Percentiles rank a stretch among this genome's conserved stretches.
Evolutionary conservation across 1,284 basidiomycete genomes (phyloP).

Genomic region (Grifola frondosa): DNA sequence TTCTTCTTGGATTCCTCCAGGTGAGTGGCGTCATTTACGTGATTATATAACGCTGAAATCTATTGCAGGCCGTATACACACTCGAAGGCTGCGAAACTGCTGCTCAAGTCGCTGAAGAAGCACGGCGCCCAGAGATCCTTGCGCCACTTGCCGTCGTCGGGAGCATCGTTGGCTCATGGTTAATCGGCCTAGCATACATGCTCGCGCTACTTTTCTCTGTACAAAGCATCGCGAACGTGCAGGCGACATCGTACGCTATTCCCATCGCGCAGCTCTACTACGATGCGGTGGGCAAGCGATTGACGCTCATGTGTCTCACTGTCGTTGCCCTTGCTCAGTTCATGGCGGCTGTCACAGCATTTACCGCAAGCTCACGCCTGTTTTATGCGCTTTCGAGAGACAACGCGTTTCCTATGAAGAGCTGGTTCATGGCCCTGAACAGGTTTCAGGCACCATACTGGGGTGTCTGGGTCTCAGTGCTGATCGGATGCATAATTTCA

Average conservation of each 20-base stretch:
- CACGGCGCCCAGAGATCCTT: conserved; percentile 52
- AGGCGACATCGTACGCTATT: conserved; percentile 50
- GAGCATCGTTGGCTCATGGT: conserved; percentile 59
- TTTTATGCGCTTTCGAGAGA: conserved; percentile 59
- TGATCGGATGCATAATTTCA: conserved; percentile 54
- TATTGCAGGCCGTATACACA: conserved; percentile 56
- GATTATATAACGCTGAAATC: background rate
- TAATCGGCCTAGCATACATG: conserved; percentile 59
- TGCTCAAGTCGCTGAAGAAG: conserved; percentile 63
- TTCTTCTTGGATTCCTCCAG: conserved; percentile 60
- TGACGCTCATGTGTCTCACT: conserved; percentile 53
- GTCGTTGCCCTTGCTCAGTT: conserved; percentile 52
- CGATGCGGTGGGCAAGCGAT: conserved; percentile 49
- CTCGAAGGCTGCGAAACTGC: conserved; percentile 65
- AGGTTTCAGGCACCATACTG: conserved; percentile 54
- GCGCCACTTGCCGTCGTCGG: conserved; percentile 57
- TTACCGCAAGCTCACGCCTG: conserved; percentile 56
- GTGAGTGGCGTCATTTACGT: conserved; percentile 20
- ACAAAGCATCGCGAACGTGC: conserved; percentile 50
- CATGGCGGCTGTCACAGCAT: conserved; percentile 60
- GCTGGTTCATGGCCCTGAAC: conserved; percentile 49
- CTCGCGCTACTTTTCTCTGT: conserved; percentile 59
- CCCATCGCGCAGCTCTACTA: conserved; percentile 60
- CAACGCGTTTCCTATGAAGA: conserved; percentile 48
- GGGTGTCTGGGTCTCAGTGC: conserved; percentile 56